Base-by-base conservation (phyloP, 495 filamentous ascomycete species). In the Neurospora cerealis region DNA sequence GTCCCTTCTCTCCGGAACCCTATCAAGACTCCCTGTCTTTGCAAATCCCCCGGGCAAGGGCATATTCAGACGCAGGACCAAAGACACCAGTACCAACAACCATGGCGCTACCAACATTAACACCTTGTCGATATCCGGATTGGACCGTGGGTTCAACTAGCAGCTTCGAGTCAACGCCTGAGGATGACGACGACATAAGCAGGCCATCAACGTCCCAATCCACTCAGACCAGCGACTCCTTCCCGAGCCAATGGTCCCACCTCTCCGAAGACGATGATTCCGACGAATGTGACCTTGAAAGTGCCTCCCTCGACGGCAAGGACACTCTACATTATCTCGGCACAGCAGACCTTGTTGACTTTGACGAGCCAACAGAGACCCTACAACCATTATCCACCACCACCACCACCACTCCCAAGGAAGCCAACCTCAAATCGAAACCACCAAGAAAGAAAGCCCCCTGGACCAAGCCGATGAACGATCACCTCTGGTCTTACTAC, bases 401-500 rank as follows among this genome's bases (percentile, higher is more conserved):
- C 15, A 66, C 54, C 54, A 66, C 28, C 21, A 60, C 11, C 21
- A 28, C 48, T 15, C 21, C 72, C 46, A 48, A 69, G 15, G 40
- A 60, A 34, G 39, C 71, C 19, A 73, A 69, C 36, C 19, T 71
- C 40, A 75, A 81, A 41, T 76, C 60, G 6, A 83, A 81, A 69
- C 71, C 75, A 66, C 1, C 48, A 15, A 60, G 54, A 54, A 81
- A 84, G 72, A 87, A 83, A 75, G 85, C 84, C 8, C 85, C 85
- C 2, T 99, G 95, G 94, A 96, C 93, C 3, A 88, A 90, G 66
- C 92, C 93, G 24, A 96, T 97, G 93, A 94, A 95, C 81, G 90
- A 91, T 42, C 96, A 99, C 79, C 82, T 99, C 38, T 98, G 96
- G 96, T 90, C 92, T 41, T 94, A 92, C 3, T 98, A 97, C 79